phyloP scores from a whole-genome alignment of 345 rosid genomes.

The Moricandia moricandioides region DNA sequence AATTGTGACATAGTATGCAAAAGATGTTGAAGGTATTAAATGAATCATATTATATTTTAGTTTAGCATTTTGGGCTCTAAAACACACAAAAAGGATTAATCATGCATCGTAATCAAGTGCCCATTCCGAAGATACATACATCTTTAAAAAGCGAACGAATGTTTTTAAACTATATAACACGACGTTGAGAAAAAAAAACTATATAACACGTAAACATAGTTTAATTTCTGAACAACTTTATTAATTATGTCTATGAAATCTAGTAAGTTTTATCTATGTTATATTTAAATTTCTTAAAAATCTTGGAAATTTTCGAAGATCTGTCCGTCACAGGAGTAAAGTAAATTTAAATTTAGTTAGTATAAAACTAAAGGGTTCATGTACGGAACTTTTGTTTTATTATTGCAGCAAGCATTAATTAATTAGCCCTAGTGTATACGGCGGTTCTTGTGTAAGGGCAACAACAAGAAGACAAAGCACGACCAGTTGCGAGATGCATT shows the following conservation, averaged over 20 bases:
- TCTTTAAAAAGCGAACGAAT: neutral
- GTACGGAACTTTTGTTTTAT: neutral
- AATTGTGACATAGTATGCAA: neutral
- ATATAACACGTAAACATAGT: neutral
- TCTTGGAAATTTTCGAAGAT: neutral
- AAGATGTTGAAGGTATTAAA: neutral
- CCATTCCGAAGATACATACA: neutral
- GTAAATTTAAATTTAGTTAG: neutral
- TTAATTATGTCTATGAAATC: neutral
- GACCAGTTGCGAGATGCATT: conserved; percentile 17
- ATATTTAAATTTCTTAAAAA: neutral
- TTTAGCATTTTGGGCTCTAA: neutral
- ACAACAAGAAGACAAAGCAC: conserved; percentile 34
- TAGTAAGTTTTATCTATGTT: neutral
- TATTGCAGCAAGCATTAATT: neutral
- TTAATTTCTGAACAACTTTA: neutral
- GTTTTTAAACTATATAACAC: neutral
- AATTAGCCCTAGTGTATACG: conserved; percentile 27
- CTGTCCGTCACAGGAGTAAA: neutral
- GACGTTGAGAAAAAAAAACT: no score
- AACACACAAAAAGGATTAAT: neutral
- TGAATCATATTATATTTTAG: neutral
- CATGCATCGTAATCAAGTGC: neutral
- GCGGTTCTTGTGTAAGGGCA: conserved; percentile 22
- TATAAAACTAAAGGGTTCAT: neutral